Percentiles rank a stretch among this genome's conserved stretches.
Conservation (phyloP, 1,284 basidiomycete species). For the Mycena sp. region DNA sequence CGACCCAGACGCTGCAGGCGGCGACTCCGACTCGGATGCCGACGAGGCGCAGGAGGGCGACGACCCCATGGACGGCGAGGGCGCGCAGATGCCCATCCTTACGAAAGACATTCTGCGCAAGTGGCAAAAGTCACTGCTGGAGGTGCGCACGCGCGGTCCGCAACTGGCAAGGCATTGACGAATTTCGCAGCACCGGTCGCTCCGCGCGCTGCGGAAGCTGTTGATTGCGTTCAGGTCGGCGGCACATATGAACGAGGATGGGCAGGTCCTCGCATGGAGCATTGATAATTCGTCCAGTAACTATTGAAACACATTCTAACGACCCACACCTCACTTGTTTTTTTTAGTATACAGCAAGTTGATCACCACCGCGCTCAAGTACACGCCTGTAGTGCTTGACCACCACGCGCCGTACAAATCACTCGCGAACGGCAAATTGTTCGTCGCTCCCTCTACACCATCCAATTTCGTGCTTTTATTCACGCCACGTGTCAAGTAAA, state of each 20-base stretch:
- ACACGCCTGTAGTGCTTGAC: constrained; percentile 89
- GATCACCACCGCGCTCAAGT: constrained; percentile 87
- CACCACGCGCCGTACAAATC: constrained; percentile 92
- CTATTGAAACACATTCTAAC: constrained; percentile 26
- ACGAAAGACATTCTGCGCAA: constrained; percentile 80
- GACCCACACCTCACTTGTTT: constrained; percentile 14
- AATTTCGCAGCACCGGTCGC: constrained; percentile 76
- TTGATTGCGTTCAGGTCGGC: constrained; percentile 92
- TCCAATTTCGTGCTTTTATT: too few relatives aligned
- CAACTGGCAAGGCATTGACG: neutral
- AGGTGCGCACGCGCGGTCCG: constrained; percentile 59
- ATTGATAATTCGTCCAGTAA: constrained; percentile 83
- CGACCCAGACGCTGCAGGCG: constrained; percentile 49
- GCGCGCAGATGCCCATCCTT: constrained; percentile 66
- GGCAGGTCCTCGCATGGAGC: constrained; percentile 78
- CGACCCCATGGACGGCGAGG: constrained; percentile 54
- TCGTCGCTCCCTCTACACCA: too few relatives aligned
- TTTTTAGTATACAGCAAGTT: constrained; percentile 90
- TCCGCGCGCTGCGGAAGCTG: constrained; percentile 87
- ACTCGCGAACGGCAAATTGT: constrained; percentile 87
- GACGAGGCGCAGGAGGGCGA: constrained; percentile 58
- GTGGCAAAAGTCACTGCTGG: constrained; percentile 93
- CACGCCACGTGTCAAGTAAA: constrained; percentile 64
- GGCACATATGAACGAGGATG: constrained; percentile 90
- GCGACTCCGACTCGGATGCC: constrained; percentile 50